Conservation (phyloP, 2,329 filamentous ascomycete species). For the Aspergillus felis region DNA sequence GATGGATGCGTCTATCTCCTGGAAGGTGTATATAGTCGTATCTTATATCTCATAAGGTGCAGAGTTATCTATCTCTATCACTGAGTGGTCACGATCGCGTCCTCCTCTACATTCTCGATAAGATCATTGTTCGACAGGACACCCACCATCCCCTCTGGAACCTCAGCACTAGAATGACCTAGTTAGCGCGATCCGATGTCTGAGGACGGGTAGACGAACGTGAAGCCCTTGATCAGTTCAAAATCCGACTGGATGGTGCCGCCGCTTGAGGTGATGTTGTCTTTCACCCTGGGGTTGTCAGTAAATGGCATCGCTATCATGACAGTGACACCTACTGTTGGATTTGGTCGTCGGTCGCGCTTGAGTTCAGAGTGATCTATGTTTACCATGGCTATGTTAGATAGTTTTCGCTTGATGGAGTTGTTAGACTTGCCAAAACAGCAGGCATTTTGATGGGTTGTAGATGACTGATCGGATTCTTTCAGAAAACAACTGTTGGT, state of each 20-base stretch:
- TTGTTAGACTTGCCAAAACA: neutral
- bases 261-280: neutral
- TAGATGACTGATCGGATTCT: neutral
- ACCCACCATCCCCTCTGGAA: neutral
- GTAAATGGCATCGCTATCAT: too few relatives aligned
- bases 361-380: neutral
- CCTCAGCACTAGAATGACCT: neutral
- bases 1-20: neutral
- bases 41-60: neutral
- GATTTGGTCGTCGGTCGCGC: neutral
- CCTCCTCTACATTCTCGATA: neutral
- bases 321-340: neutral
- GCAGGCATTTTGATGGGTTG: neutral
- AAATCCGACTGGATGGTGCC: neutral
- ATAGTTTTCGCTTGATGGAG: neutral
- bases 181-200: neutral
- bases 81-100: neutral
- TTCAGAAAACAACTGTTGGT: neutral
- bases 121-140: neutral
- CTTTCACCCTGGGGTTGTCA: neutral
- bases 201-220: neutral
- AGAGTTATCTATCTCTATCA: too few relatives aligned
- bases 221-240: neutral
- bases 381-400: neutral
- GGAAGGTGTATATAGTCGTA: neutral